Percentiles rank a stretch among this genome's conserved stretches.
These are phyloP conservation scores for Piedraia hortae DNA, from an alignment of 2,329 filamentous ascomycete genomes.

Conservation along the genomic window DNA sequence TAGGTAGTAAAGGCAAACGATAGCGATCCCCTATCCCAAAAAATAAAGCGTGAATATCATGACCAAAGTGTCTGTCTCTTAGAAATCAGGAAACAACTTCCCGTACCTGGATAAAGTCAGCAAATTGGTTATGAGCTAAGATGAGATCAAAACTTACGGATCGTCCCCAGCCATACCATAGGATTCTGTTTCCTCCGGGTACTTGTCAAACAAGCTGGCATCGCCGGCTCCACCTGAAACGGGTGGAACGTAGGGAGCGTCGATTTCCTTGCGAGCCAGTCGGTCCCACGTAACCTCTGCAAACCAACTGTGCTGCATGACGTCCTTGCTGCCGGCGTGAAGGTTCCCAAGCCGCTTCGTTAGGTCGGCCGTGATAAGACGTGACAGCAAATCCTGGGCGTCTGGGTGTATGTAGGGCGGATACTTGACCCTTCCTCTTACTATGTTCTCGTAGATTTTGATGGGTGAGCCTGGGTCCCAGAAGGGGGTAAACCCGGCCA, in stretches of 20 bases:
- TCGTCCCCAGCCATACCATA: conserved; percentile 60
- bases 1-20: no score
- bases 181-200: conserved; percentile 83
- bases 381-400: conserved; percentile 73
- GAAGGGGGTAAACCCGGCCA: conserved; percentile 95
- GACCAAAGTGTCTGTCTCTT: conserved; percentile 4
- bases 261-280: conserved; percentile 81
- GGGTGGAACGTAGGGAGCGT: conserved; percentile 88
- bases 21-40: no score
- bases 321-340: conserved; percentile 68
- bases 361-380: conserved; percentile 78
- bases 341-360: conserved; percentile 89
- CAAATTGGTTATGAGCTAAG: background rate
- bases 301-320: conserved; percentile 93
- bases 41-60: no score
- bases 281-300: conserved; percentile 94
- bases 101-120: conserved; percentile 29
- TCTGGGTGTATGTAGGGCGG: conserved; percentile 86
- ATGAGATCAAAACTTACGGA: conserved; percentile 35
- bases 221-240: conserved; percentile 84
- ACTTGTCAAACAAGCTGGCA: conserved; percentile 92
- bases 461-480: conserved; percentile 95
- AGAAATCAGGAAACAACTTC: conserved; percentile 52
- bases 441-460: conserved; percentile 98
- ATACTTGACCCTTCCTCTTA: conserved; percentile 88